Base-by-base conservation (phyloP, 306 rosid species). In the Corylus heterophylla region DNA sequence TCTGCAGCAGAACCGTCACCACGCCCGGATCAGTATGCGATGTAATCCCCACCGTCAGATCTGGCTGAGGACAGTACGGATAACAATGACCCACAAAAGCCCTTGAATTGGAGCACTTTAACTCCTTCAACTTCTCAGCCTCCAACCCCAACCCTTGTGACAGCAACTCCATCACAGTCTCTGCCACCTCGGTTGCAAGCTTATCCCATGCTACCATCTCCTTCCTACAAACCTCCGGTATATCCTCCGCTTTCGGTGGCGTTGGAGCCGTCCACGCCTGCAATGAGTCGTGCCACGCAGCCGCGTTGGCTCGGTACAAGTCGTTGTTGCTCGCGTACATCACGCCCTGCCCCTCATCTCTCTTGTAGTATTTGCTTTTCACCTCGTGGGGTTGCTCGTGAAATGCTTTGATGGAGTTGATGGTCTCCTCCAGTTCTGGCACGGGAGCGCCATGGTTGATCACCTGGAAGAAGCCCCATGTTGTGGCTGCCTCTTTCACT, bases 391-490 rank as follows among this genome's bases (percentile, higher is more conserved):
- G 85, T 31, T 39, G 88, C 20, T 85, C 76, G 71, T 88, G 89
- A 35, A 88, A 88, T 1, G 78, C 83, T 73, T 81, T 78, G 16
- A 88, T 63, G 39, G 82, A 69, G 2, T 73, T 39, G 37, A 83
- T 56, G 35, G 84, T 84, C 10, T 81, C 27, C 31, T 79, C 69
- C 4, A 83, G 58, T 12, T 71, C 29, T 1, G 83, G 63, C 37
- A 27, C 39, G 3, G 80, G 83, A 0, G 81, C 61, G 20, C 78
- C 83, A 42, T 85, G 89, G 85, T 88, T 86, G 79, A 84, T 83
- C 29, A 83, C 82, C 75, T 83, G 91, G 85, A 88, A 83, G 80
- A 88, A 88, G 5, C 91, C 91, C 86, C 86, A 85, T 2, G 78
- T 76, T 70, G 17, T 64, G 50, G 89, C 64, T 7, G 88, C 89